These are phyloP conservation scores for Meira miltonrushii DNA, from an alignment of 1,284 basidiomycete genomes.

Conservation along the genomic window DNA sequence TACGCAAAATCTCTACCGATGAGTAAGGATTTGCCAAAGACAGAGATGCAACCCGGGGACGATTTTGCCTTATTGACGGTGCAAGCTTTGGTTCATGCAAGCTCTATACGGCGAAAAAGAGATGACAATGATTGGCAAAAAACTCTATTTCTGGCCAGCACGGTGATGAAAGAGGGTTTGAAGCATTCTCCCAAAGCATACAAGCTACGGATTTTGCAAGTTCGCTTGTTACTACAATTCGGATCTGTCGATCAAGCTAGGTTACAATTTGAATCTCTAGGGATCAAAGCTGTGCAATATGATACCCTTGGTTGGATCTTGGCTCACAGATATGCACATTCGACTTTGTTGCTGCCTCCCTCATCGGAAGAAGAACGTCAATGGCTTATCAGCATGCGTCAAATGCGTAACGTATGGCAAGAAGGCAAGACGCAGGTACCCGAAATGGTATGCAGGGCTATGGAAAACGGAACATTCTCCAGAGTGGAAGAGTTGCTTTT, in stretches of 20 bases:
- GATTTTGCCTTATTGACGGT: slow-evolving; percentile 72
- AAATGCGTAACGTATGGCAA: slow-evolving; percentile 26
- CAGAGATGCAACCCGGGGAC: slow-evolving; percentile 80
- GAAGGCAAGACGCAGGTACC: slow-evolving; percentile 26
- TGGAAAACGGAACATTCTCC: slow-evolving; percentile 38
- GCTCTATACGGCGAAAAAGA: background rate
- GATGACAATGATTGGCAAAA: background rate
- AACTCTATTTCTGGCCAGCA: slow-evolving; percentile 16
- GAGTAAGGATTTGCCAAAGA: slow-evolving; percentile 62
- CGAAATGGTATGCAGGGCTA: slow-evolving; percentile 29
- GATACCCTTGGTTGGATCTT: slow-evolving; percentile 26
- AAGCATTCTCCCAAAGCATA: slow-evolving; percentile 33
- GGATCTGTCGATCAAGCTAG: slow-evolving; percentile 9
- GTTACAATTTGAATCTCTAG: slow-evolving; percentile 11
- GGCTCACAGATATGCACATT: slow-evolving; percentile 19
- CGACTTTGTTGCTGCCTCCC: slow-evolving; percentile 18
- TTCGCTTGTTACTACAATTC: slow-evolving; percentile 24
- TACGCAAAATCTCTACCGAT: slow-evolving; percentile 66
- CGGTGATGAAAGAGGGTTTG: slow-evolving; percentile 25
- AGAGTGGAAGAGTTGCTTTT: slow-evolving; percentile 36
- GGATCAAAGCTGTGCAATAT: slow-evolving; percentile 27
- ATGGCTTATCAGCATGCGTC: slow-evolving; percentile 15
- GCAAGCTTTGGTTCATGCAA: slow-evolving; percentile 63
- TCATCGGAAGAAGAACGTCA: slow-evolving; percentile 16
- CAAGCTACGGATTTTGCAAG: slow-evolving; percentile 30